Conservation (phyloP, 768 basidiomycete species). For the Pleurotus tuoliensis region DNA sequence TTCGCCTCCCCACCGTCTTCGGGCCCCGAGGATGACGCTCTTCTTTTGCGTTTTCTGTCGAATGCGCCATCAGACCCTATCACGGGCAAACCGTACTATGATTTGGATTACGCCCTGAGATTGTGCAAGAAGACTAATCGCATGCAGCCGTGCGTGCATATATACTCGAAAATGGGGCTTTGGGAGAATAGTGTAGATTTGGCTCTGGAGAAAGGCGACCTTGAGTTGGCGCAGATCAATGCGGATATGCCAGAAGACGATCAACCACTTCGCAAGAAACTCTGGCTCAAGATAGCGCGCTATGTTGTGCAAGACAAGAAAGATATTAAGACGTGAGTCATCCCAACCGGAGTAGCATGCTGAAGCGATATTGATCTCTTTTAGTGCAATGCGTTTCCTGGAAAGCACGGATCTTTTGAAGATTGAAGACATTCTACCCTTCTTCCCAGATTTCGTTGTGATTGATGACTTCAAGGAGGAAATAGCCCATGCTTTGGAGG, state of each 20-base stretch:
- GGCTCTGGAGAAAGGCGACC: constrained; percentile 88
- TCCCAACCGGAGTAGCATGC: not conserved
- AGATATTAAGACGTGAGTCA: constrained; percentile 92
- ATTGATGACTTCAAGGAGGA: constrained; percentile 99
- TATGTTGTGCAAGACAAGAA: constrained; percentile 98
- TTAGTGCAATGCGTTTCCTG: constrained; percentile 93
- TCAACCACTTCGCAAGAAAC: constrained; percentile 78
- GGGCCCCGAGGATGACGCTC: constrained; percentile 61
- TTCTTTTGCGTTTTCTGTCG: constrained; percentile 78
- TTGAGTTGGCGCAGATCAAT: constrained; percentile 92
- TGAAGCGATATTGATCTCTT: constrained; percentile 2
- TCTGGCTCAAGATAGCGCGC: constrained; percentile 98
- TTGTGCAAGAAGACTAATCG: constrained; percentile 81
- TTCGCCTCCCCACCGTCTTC: constrained; percentile 53
- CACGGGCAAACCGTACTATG: constrained; percentile 87
- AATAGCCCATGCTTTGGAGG: constrained; percentile 93
- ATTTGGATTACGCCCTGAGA: constrained; percentile 93
- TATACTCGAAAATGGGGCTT: constrained; percentile 96
- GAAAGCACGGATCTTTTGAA: constrained; percentile 93
- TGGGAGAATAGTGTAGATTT: constrained; percentile 97
- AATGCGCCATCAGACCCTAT: constrained; percentile 78
- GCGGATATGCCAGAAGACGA: constrained; percentile 96
- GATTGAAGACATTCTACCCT: constrained; percentile 97
- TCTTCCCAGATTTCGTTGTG: constrained; percentile 99
- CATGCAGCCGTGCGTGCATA: constrained; percentile 89